Base-by-base conservation (phyloP, 306 rosid species). In the Malus fusca region DNA sequence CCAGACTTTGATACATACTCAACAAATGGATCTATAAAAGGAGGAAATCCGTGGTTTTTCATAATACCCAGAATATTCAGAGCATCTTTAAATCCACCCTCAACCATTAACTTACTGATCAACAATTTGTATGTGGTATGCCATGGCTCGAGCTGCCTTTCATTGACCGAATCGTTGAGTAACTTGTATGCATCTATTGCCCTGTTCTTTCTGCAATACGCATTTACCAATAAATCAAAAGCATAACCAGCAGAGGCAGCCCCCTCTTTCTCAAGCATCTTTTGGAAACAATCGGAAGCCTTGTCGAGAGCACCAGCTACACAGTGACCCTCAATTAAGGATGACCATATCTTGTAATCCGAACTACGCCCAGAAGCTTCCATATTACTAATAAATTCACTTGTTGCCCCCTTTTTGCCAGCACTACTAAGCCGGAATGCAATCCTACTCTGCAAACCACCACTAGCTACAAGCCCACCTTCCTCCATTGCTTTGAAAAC, bases 401-500 rank as follows among this genome's bases (percentile, higher is more conserved):
- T 66, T 63, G 87, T 87, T 73, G 83, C 88, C 13, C 90, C 91
- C 74, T 64, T 81, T 66, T 83, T 83, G 71, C 93, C 93, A 12
- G 83, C 28, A 48, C 84, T 84, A 61, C 85, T 73, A 22, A 89
- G 88, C 48, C 14, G 77, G 75, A 74, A 88, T 13, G 94, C 92
- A 61, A 90, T 80, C 83, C 75, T 85, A 37, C 84, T 55, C 77
- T 46, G 84, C 71, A 90, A 14, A 43, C 69, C 64, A 76, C 71
- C 80, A 66, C 83, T 74, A 35, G 84, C 83, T 31, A 78, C 90
- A 79, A 85, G 82, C 48, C 96, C 97, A 75, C 53, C 76, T 70
- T 75, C 92, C 78, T 85, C 83, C 90, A 92, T 72, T 67, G 80
- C 88, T 73, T 92, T 89, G 87, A 90, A 82, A 89, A 90, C 86